Evolutionary conservation across 345 rosid genomes (phyloP), one percentile per base, ranked within the genome.

Genomic region (Capsella bursapastoris): DNA sequence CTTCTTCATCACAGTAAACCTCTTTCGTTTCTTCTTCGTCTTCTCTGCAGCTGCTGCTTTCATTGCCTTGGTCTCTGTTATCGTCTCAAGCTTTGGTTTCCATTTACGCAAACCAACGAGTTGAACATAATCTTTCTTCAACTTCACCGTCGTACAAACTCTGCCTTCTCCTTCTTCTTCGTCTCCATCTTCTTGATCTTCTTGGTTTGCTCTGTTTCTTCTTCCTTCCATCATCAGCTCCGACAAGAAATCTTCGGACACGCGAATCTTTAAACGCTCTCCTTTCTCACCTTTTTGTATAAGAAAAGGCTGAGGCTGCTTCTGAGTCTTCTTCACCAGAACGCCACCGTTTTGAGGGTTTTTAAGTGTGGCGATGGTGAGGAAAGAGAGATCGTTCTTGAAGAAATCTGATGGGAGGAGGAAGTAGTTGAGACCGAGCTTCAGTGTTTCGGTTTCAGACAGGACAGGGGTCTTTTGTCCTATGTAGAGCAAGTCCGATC

Each of bases 11-110:
- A 3, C 86, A 79, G 50, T 78, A 73, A 72, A 88, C 43, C 52
- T 71, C 29, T 37, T 71, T 58, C 58, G 66, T 57, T 44, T 71
- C 57, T 66, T 71, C 70, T 35, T 74, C 57, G 60, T 83, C 63
- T 71, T 82, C 84, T 76, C 69, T 25, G 25, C 12, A 14, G 65
- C 38, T 68, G 57, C 48, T 48, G 61, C 76, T 62, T 72, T 80
- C 81, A 74, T 81, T 5, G 77, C 73, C 43, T 58, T 80, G 2
- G 43, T 79, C 83, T 93, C 98, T 18, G 27, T 79, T 18, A 93
- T 89, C 0, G 93, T 87, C 76, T 90, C 98, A 35, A 93, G 85
- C 88, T 89, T 89, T 0, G 98, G 98, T 47, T 85, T 86, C 98
- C 98, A 93, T 44, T 59, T 84, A 6, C 87, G 78, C 16, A 84